A percentile compares a stretch with the other conserved stretches of the same genome.
Evolutionary conservation across 352 stramenopile species (phyloP).

Genomic region (Phytophthora constricta): DNA sequence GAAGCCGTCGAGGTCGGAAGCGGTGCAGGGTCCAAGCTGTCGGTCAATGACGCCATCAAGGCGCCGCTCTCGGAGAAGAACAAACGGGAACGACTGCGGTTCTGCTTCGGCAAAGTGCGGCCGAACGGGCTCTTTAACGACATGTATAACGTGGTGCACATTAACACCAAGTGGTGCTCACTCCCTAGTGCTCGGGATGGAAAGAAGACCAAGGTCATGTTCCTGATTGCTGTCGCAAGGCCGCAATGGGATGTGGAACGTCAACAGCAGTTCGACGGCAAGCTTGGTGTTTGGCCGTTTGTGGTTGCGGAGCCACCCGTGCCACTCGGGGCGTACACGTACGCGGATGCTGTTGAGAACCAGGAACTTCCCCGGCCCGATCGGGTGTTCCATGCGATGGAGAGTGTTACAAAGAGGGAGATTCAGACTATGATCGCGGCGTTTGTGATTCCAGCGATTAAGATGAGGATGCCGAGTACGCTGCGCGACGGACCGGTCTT

Average conservation of each 20-base stretch:
- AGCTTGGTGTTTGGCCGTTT: conserved; percentile 50
- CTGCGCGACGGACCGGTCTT: conserved; percentile 27
- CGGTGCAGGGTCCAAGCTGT: conserved; percentile 7
- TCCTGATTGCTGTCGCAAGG: conserved; percentile 46
- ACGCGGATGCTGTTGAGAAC: conserved; percentile 8
- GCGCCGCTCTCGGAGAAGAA: conserved; percentile 46
- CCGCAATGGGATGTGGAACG: conserved; percentile 45
- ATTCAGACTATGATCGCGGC: conserved; percentile 42
- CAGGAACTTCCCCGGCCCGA: conserved; percentile 10
- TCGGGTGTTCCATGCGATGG: conserved; percentile 29
- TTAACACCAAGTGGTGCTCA: conserved; percentile 50
- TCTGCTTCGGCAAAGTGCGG: conserved; percentile 43
- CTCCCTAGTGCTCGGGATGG: conserved; percentile 28
- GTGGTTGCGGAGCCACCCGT: conserved; percentile 21
- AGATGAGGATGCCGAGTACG: conserved; percentile 37
- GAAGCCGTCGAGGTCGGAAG: not conserved
- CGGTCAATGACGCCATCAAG: conserved; percentile 41
- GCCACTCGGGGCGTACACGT: conserved; percentile 10
- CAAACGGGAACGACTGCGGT: conserved; percentile 41
- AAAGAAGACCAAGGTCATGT: conserved; percentile 52
- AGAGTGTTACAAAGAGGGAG: conserved; percentile 39
- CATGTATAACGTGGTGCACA: conserved; percentile 52
- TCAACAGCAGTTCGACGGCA: conserved; percentile 47
- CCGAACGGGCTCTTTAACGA: conserved; percentile 47
- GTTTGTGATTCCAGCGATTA: conserved; percentile 48